Percentiles rank a stretch among this genome's conserved stretches.
phyloP scores from a whole-genome alignment of 2,329 filamentous ascomycete species.

The Ceratocystis huliohia region DNA sequence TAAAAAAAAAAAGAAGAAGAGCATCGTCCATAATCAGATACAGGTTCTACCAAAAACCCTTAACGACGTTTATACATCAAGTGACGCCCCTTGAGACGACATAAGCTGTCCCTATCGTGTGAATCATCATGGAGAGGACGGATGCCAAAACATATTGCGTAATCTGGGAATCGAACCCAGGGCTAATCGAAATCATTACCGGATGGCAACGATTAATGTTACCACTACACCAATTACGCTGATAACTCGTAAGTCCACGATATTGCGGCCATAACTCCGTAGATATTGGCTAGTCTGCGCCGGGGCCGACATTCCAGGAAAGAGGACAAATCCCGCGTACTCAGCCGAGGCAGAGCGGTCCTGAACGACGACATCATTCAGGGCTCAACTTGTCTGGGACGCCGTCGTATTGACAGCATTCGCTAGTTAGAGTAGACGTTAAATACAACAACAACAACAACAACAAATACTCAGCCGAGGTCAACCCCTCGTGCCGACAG shows the following conservation, averaged over 20 bases:
- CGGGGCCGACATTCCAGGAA: too few relatives aligned
- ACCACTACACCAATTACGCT: slow-evolving; percentile 21
- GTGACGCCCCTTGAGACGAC: slow-evolving; percentile 5
- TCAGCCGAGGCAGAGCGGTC: too few relatives aligned
- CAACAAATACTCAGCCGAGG: too few relatives aligned
- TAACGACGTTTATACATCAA: slow-evolving; percentile 20
- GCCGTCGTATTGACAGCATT: too few relatives aligned
- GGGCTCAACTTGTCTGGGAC: too few relatives aligned
- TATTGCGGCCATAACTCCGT: too few relatives aligned
- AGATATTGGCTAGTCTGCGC: too few relatives aligned
- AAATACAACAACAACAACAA: too few relatives aligned
- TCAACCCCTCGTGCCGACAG: too few relatives aligned
- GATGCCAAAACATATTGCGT: slow-evolving; percentile 12
- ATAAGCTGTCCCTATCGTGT: slow-evolving; percentile 21
- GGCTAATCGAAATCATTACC: slow-evolving; percentile 21
- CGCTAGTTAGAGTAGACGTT: too few relatives aligned
- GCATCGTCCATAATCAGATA: slow-evolving; percentile 13
- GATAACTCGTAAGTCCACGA: not conserved
- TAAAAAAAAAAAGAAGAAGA: not conserved
- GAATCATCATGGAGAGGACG: slow-evolving; percentile 17
- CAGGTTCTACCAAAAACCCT: slow-evolving; percentile 19
- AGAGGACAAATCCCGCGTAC: too few relatives aligned
- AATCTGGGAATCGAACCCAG: slow-evolving; percentile 21
- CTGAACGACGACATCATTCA: too few relatives aligned
- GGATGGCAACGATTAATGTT: slow-evolving; percentile 21